Conservation (phyloP, 495 filamentous ascomycete species). For the Usnea hakonensis region DNA sequence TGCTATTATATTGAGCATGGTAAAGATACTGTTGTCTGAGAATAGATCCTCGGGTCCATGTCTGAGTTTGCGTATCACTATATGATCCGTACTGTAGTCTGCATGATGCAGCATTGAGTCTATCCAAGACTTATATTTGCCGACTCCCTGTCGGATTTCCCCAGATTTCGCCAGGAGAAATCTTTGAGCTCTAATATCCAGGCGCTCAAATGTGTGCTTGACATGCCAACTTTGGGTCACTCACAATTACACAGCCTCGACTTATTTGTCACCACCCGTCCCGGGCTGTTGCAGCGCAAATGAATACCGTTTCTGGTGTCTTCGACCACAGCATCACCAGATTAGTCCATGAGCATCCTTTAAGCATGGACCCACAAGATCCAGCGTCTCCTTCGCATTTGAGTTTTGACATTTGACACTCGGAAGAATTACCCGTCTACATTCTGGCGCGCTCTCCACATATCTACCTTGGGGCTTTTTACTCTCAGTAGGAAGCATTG, state of each 20-base stretch:
- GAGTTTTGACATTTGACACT: not conserved
- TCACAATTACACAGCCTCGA: not conserved
- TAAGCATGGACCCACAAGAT: not conserved
- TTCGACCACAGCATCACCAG: not conserved
- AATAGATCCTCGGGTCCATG: not conserved
- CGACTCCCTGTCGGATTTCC: not conserved
- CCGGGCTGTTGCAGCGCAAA: constrained; percentile 9
- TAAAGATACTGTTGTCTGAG: not conserved
- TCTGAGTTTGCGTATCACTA: no score
- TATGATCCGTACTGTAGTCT: not conserved
- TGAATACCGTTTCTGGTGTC: not conserved
- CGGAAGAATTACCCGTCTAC: not conserved
- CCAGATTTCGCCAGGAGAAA: constrained; percentile 16
- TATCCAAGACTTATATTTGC: not conserved
- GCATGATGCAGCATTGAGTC: not conserved
- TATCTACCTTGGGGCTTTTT: not conserved
- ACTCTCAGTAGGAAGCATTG: not conserved
- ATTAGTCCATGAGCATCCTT: not conserved
- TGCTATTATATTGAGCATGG: not conserved
- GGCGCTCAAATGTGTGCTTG: constrained; percentile 3
- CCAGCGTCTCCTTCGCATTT: not conserved
- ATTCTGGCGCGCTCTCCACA: not conserved
- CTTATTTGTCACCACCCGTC: not conserved
- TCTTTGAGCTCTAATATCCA: not conserved
- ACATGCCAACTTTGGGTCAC: not conserved